Base-by-base conservation (phyloP, 2,329 filamentous ascomycete genomes). In the Fusarium nygamai region DNA sequence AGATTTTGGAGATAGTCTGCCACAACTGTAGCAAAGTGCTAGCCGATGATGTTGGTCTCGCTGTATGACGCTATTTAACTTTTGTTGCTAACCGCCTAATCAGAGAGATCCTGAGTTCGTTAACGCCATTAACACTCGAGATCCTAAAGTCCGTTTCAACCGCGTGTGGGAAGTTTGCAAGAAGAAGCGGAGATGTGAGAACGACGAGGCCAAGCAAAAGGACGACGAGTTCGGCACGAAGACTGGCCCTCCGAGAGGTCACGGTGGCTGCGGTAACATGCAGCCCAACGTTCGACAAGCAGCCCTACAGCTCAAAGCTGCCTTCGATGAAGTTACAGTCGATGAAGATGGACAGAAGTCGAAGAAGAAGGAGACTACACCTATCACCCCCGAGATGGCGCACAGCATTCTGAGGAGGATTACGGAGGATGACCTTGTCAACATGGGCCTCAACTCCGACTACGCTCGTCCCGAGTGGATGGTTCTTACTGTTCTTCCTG, bases 401-500 rank as follows among this genome's bases (percentile, higher is more conserved):
- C 88, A 97, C 75, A 92, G 93, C 78, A 93, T 98, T 78, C 93
- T 99, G 83, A 92, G 93, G 76, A 92, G 92, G 76, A 96, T 99
- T 74, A 91, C 91, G 6, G 92, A 95, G 67, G 89, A 92, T 24
- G 96, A 98, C 69, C 90, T 98, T 71, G 87, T 89, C 63, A 92
- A 96, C 76, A 94, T 99, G 86, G 96, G 96, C 39, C 86, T 99
- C 79, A 99, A 96, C 84, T 92, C 93, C 65, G 94, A 98, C 81
- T 98, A 98, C 79, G 96, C 97, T 64, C 92, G 96, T 53, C 96
- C 96, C 2, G 96, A 99, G 82, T 99, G 96, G 96, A 97, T 99
- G 94, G 90, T 99, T 70, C 87, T 99, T 71, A 98, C 95, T 1
- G 95, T 98, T 57, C 88, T 99, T 53, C 95, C 96, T 10, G 97